Evolutionary conservation across 345 rosid species (phyloP), one percentile per base, ranked within the genome.

Genomic region (Passiflora organensis): DNA sequence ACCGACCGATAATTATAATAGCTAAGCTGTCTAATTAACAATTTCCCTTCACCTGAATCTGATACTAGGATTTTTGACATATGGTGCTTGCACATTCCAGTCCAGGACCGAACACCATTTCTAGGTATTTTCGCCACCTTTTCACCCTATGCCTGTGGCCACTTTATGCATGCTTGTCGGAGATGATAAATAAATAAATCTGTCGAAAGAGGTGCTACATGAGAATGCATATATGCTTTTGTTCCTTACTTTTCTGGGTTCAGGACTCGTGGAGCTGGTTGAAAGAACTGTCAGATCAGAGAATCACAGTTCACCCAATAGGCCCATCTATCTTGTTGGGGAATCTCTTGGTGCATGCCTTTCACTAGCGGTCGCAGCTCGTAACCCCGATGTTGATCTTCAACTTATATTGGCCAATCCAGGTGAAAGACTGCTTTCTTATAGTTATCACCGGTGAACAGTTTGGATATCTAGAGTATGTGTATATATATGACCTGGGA

Each of bases 271-370:
- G 58, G 71, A 59, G 60, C 48, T 86, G 73, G 75, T 84, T 48
- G 87, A 84, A 72, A 52, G 37, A 44, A 74, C 77, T 21, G 78
- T 80, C 41, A 74, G 56, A 68, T 60, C 78, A 46, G 81, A 80
- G 62, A 62, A 43, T 53, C 14, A 37, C 14, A 43, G 43, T 16
- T 72, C 72, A 23, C 86, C 85, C 6, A 68, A 64, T n/a, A 67
- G 81, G 61, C 97, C 97, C 43, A 82, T 89, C 24, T 86, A 84
- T 75, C 76, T 89, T 55, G 79, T 84, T 44, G 97, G 95, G 43
- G 95, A 89, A 65, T 84, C 91, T 55, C 71, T 89, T 47, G 89
- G 95, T 69, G 91, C 78, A 42, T 84, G 95, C 74, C 72, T 86
- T 21, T 91, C 84, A 39, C 75, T 89, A 24, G 76, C 86, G 22